Evolutionary conservation across 306 rosid species (phyloP).

Genomic region (Mucuna pruriens): DNA sequence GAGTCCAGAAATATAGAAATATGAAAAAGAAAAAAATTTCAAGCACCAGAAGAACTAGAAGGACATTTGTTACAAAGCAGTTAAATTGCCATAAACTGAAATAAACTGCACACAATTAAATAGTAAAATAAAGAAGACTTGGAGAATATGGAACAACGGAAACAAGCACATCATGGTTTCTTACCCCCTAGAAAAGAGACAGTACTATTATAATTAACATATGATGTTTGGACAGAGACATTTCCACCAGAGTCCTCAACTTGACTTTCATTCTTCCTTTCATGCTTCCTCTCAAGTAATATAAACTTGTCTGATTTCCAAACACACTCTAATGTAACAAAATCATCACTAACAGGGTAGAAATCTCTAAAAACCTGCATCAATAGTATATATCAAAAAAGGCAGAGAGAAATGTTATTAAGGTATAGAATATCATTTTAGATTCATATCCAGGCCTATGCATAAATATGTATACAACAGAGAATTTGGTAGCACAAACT

Average conservation of each 20-base stretch:
- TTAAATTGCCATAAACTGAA: conserved; percentile 21
- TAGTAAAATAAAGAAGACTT: neutral
- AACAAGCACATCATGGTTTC: conserved; percentile 36
- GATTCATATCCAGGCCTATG: neutral
- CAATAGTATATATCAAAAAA: conserved; percentile 3
- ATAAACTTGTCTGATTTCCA: conserved; percentile 76
- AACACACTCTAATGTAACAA: conserved; percentile 62
- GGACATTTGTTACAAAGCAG: conserved; percentile 10
- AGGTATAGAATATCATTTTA: neutral
- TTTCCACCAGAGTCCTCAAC: conserved; percentile 47
- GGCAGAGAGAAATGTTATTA: neutral
- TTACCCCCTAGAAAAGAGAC: conserved; percentile 69
- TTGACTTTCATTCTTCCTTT: conserved; percentile 46
- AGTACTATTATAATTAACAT: conserved; percentile 57
- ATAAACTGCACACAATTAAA: neutral
- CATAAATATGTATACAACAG: neutral
- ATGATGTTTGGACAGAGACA: conserved; percentile 43
- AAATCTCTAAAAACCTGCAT: conserved; percentile 75
- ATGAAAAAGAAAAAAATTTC: neutral
- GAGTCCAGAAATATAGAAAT: neutral
- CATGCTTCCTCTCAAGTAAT: conserved; percentile 58
- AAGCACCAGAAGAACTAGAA: neutral
- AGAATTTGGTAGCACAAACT: conserved; percentile 33
- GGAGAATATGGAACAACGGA: neutral
- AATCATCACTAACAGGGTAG: conserved; percentile 70